Percentiles rank a stretch among this genome's conserved stretches.
phyloP scores from a whole-genome alignment of 2,329 filamentous ascomycete species.

The Pseudodiploospora longispora region DNA sequence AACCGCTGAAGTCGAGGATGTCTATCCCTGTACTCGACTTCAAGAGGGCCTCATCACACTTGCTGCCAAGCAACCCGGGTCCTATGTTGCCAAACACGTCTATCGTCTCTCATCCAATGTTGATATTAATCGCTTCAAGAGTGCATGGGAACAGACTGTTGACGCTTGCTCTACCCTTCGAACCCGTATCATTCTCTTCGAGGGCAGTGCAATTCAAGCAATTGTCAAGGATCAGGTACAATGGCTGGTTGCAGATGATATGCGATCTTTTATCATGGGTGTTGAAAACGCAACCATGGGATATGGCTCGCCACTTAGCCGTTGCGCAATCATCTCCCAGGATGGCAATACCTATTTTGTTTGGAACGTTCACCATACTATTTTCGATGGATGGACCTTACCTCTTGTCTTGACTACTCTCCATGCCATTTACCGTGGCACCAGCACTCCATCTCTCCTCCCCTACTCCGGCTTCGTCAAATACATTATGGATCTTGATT shows the following conservation, averaged over 20 bases:
- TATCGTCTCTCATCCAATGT: slow-evolving; percentile 4
- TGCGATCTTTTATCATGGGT: slow-evolving; percentile 1
- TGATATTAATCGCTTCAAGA: slow-evolving; percentile 1
- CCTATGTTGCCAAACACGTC: slow-evolving; percentile 5
- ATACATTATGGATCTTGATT: slow-evolving; percentile 22
- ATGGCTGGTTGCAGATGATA: background rate
- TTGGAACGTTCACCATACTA: slow-evolving; percentile 5
- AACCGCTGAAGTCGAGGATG: slow-evolving; percentile 2
- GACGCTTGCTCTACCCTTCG: slow-evolving; percentile 4
- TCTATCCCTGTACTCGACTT: slow-evolving; percentile 5
- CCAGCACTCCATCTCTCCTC: slow-evolving; percentile 1
- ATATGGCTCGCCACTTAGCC: slow-evolving; percentile 9
- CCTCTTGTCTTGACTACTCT: background rate
- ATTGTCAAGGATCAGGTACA: background rate
- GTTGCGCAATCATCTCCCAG: slow-evolving; percentile 7
- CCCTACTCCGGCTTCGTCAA: slow-evolving; percentile 2
- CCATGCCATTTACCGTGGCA: slow-evolving; percentile 1
- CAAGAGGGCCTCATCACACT: slow-evolving; percentile 4
- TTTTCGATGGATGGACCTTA: slow-evolving; percentile 6
- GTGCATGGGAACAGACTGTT: slow-evolving; percentile 4
- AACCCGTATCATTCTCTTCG: slow-evolving; percentile 6
- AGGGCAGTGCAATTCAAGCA: background rate
- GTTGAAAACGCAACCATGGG: slow-evolving; percentile 2
- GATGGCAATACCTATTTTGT: background rate
- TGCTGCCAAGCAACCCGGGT: slow-evolving; percentile 4